phyloP scores from a whole-genome alignment of 2,329 filamentous ascomycete species.

The Zymoseptoria crescenta region DNA sequence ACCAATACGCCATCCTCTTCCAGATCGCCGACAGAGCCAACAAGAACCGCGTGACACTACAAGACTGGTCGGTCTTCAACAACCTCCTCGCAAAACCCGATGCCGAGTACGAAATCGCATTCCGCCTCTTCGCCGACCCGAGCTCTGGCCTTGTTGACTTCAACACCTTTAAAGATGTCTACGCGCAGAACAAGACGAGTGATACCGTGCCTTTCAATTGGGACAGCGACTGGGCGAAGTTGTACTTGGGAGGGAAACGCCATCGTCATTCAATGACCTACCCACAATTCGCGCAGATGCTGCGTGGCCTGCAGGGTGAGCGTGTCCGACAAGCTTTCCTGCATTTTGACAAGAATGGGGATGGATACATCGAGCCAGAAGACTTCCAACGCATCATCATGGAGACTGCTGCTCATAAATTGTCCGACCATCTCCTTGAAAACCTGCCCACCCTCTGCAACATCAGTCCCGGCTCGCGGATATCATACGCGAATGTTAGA shows the following conservation, averaged over 20 bases:
- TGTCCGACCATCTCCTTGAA: slow-evolving; percentile 88
- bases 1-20: slow-evolving; percentile 93
- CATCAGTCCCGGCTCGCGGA: slow-evolving; percentile 82
- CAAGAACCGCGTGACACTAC: slow-evolving; percentile 64
- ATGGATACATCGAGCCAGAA: slow-evolving; percentile 91
- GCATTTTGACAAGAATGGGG: slow-evolving; percentile 78
- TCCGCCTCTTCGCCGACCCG: slow-evolving; percentile 87
- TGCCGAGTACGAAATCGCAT: slow-evolving; percentile 97
- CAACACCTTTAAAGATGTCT: slow-evolving; percentile 75
- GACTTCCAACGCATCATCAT: slow-evolving; percentile 96
- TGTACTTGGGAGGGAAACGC: slow-evolving; percentile 85
- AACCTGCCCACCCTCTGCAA: slow-evolving; percentile 92
- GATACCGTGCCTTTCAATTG: slow-evolving; percentile 89
- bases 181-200: slow-evolving; percentile 79
- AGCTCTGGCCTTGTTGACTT: slow-evolving; percentile 81
- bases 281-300: slow-evolving; percentile 94
- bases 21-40: slow-evolving; percentile 74
- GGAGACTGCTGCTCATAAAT: slow-evolving; percentile 88
- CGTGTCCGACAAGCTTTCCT: slow-evolving; percentile 93
- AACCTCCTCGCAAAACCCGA: slow-evolving; percentile 90
- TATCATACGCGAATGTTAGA: slow-evolving; percentile 94
- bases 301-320: slow-evolving; percentile 92
- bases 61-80: slow-evolving; percentile 90
- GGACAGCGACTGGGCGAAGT: slow-evolving; percentile 90
- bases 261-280: slow-evolving; percentile 89